These are phyloP conservation scores for Cryoendolithus antarcticus DNA, from an alignment of 2,329 filamentous ascomycete species.

Conservation along the genomic window DNA sequence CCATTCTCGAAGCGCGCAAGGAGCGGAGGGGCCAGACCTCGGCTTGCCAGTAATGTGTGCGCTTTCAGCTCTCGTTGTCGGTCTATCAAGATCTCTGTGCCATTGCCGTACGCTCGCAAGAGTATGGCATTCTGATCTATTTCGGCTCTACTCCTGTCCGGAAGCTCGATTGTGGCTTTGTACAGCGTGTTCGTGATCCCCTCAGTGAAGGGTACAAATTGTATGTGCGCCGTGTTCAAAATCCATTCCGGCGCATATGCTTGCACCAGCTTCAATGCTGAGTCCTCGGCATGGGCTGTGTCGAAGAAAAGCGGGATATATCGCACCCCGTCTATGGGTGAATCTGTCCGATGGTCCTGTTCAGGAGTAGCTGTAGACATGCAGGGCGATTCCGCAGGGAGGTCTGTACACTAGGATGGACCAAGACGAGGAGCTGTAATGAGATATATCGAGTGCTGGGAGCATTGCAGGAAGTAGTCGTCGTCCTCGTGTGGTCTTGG, in stretches of 20 bases:
- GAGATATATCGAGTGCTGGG: constrained; percentile 6
- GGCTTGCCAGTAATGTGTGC: constrained; percentile 75
- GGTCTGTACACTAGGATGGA: constrained; percentile 6
- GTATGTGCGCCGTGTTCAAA: constrained; percentile 54
- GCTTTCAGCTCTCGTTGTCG: constrained; percentile 56
- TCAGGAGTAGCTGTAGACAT: constrained; percentile 8
- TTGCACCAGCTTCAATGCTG: constrained; percentile 67
- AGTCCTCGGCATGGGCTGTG: constrained; percentile 61
- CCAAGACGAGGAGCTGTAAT: constrained; percentile 6
- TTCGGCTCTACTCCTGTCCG: constrained; percentile 60
- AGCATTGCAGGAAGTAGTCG: constrained; percentile 31
- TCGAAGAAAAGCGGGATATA: constrained; percentile 69
- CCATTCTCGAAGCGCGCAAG: constrained; percentile 92
- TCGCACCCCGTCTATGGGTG: constrained; percentile 19
- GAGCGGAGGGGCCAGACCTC: constrained; percentile 72
- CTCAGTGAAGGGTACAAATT: constrained; percentile 87
- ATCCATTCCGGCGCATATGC: constrained; percentile 77
- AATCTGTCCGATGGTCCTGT: constrained; percentile 16
- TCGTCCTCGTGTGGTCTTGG: constrained; percentile 36
- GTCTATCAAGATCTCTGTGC: constrained; percentile 91
- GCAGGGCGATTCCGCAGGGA: constrained; percentile 6
- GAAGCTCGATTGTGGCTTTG: constrained; percentile 59
- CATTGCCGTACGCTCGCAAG: constrained; percentile 84
- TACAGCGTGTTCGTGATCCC: constrained; percentile 93
- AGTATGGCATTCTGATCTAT: constrained; percentile 77